Base-by-base conservation (phyloP, 2,329 filamentous ascomycete species). In the Phaeoacremonium minimum region DNA sequence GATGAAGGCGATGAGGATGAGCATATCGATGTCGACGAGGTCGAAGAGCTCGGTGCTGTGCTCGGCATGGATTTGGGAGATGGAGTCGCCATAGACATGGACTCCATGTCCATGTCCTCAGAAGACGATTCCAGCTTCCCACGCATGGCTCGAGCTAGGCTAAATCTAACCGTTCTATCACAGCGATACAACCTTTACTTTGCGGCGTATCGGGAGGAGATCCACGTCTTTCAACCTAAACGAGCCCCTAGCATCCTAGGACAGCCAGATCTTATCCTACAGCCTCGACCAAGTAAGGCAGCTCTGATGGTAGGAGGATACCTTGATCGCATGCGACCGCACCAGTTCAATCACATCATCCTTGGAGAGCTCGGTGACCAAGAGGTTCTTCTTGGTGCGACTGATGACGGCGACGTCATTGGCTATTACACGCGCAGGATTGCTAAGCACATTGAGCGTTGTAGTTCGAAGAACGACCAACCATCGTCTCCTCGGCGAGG, bases 371-470 rank as follows among this genome's bases (percentile, higher is more conserved):
- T 91, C 11, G 87, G 87, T 0, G 61, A 71, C 6, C 66, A 84
- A 34, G 87, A 93, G 56, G 73, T 89, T 18, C 47, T 91, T 5
- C 57, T 87, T 4, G 62, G 81, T 30, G 74, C 69, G 22, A 87
- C 77, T 40, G 87, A 91, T 47, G 84, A 88, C 43, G 87, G 87
- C 6, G 86, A 91, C 52, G 74, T 89, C 3, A 65, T 79, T 32
- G 83, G 75, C 6, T 90, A 85, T 56, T 80, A 84, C 50, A 83
- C 79, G 1, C 69, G 70, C 32, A 63, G 58, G 6, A 67, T 80
- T 37, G 63, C 57, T 18, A 61, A 66, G 11, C 66, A 62, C 28
- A 57, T 82, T 28, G 57, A 61, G 33, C 22, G 22, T 9, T 26
- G n/a, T 26, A 26, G 22, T n/a, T 26, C 22, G 22, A 9, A 26